Evolutionary conservation across 2,329 filamentous ascomycete species (phyloP).

Genomic region (Sclerotinia nivalis): DNA sequence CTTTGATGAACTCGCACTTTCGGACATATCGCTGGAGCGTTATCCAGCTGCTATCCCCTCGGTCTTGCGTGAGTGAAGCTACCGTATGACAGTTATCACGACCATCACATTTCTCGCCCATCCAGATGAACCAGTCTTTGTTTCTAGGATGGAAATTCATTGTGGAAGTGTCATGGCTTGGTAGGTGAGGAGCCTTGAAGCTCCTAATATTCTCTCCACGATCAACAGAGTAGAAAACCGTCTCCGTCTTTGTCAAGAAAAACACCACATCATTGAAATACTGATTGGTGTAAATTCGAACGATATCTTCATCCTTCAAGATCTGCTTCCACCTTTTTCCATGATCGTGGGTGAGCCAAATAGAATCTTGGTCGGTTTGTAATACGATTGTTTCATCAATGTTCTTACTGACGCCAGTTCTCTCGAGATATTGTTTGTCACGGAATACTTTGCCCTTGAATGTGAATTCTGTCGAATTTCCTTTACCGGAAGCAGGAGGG

Average conservation of each 20-base stretch:
- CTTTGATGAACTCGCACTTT: slow-evolving; percentile 85
- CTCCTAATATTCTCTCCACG: slow-evolving; percentile 71
- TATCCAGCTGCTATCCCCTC: slow-evolving; percentile 77
- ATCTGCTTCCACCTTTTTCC: slow-evolving; percentile 81
- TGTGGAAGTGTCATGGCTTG: slow-evolving; percentile 45
- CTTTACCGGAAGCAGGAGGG: slow-evolving; percentile 62
- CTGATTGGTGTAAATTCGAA: slow-evolving; percentile 71
- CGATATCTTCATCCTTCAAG: slow-evolving; percentile 68
- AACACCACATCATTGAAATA: slow-evolving; percentile 85
- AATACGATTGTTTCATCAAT: slow-evolving; percentile 72
- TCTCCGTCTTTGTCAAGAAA: slow-evolving; percentile 68
- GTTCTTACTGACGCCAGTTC: slow-evolving; percentile 61
- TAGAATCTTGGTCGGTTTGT: slow-evolving; percentile 45
- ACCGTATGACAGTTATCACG: slow-evolving; percentile 64
- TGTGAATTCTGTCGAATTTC: slow-evolving; percentile 58
- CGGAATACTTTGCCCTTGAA: slow-evolving; percentile 61
- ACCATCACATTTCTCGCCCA: slow-evolving; percentile 67
- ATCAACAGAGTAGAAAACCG: slow-evolving; percentile 80
- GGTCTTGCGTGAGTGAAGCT: slow-evolving; percentile 76
- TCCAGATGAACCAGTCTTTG: slow-evolving; percentile 91
- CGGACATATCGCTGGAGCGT: slow-evolving; percentile 71
- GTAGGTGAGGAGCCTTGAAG: slow-evolving; percentile 68
- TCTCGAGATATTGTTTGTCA: slow-evolving; percentile 75
- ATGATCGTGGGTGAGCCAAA: slow-evolving; percentile 80
- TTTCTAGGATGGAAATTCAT: slow-evolving; percentile 80